These are phyloP conservation scores for Phytophthora cactorum DNA, from an alignment of 352 stramenopile genomes.

Conservation along the genomic window DNA sequence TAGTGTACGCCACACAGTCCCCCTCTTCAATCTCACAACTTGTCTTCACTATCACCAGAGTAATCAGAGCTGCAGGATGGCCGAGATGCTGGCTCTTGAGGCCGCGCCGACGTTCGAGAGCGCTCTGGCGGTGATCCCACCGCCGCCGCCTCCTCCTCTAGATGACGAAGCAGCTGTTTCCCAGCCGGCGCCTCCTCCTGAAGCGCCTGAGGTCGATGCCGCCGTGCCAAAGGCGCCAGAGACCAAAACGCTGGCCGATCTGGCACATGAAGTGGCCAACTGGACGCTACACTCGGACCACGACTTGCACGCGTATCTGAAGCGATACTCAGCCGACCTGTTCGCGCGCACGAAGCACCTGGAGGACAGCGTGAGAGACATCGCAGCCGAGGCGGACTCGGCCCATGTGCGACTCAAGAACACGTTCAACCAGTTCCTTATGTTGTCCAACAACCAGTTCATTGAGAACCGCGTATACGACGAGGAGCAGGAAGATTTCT, in stretches of 20 bases:
- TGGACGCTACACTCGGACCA: conserved; percentile 84
- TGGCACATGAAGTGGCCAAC: conserved; percentile 52
- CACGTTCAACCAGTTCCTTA: conserved; percentile 89
- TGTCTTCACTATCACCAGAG: conserved; percentile 6
- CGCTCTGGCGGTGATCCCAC: conserved; percentile 30
- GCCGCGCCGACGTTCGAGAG: conserved; percentile 20
- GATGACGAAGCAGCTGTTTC: conserved; percentile 1
- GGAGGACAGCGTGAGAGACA: conserved; percentile 73
- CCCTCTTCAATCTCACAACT: conserved; percentile 28
- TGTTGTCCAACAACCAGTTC: conserved; percentile 90
- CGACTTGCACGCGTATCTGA: conserved; percentile 72
- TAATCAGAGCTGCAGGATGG: conserved; percentile 36
- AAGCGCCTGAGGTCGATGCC: neutral
- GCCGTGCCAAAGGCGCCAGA: conserved; percentile 16
- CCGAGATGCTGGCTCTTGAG: conserved; percentile 42
- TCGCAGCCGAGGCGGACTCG: conserved; percentile 69
- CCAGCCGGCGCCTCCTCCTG: neutral
- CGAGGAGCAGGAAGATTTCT: conserved; percentile 84
- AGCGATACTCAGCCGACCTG: conserved; percentile 64
- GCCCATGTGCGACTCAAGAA: conserved; percentile 82
- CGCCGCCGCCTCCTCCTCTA: conserved; percentile 15
- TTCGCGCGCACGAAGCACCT: conserved; percentile 73
- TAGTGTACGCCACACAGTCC: neutral
- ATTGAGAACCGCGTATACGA: conserved; percentile 92
- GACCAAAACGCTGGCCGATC: conserved; percentile 49